These are phyloP conservation scores for Trichosporon sp. DNA, from an alignment of 1,284 basidiomycete genomes.

Conservation along the genomic window DNA sequence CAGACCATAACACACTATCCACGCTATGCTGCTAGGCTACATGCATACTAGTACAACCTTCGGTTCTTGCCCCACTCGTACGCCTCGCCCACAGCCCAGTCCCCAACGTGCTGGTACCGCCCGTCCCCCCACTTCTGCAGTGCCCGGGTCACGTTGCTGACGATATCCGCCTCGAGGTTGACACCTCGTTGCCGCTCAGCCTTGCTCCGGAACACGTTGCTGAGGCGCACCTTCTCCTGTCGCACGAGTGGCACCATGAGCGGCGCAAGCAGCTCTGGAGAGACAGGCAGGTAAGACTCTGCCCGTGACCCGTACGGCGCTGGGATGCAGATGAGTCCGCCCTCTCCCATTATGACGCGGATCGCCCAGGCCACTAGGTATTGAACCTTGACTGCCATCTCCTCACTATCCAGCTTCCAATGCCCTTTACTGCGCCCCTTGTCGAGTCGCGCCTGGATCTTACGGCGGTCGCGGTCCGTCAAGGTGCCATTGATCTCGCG, in stretches of 20 bases:
- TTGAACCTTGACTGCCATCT: constrained; percentile 34
- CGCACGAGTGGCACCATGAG: constrained; percentile 37
- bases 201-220: constrained; percentile 22
- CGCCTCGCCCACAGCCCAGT: constrained; percentile 44
- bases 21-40: neutral
- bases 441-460: constrained; percentile 1
- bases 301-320: neutral
- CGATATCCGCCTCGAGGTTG: neutral
- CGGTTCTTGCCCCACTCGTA: constrained; percentile 38
- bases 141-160: constrained; percentile 14
- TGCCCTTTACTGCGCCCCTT: constrained; percentile 12
- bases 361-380: constrained; percentile 40
- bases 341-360: constrained; percentile 6
- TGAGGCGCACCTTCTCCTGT: constrained; percentile 30
- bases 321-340: neutral
- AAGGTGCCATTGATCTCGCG: neutral
- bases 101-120: constrained; percentile 49
- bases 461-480: neutral
- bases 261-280: constrained; percentile 41
- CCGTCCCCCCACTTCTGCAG: constrained; percentile 44
- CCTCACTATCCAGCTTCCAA: constrained; percentile 21
- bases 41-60: constrained; percentile 7
- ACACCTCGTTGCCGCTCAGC: constrained; percentile 19
- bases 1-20: neutral
- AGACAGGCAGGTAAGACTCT: constrained; percentile 41